Percentiles rank a stretch among this genome's conserved stretches.
phyloP scores from a whole-genome alignment of 2,329 filamentous ascomycete species.

The Fusarium piperis region DNA sequence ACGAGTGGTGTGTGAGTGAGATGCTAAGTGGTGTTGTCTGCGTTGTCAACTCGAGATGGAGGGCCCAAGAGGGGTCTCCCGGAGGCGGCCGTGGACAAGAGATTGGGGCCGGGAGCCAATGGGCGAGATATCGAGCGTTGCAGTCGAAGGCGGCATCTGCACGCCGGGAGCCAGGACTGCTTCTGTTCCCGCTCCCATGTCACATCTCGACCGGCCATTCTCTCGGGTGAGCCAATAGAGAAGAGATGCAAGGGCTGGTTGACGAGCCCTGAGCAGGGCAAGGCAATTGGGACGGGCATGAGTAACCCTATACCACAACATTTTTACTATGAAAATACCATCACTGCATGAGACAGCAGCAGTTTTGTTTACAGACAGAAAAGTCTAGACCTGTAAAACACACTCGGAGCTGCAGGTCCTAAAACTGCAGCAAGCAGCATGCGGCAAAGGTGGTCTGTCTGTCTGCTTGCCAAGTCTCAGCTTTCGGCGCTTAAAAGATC shows the following conservation, averaged over 20 bases:
- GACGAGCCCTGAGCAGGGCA: slow-evolving; percentile 16
- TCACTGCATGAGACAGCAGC: background rate
- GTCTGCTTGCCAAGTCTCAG: slow-evolving; percentile 19
- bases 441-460: slow-evolving; percentile 21
- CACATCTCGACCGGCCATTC: slow-evolving; percentile 24
- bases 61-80: background rate
- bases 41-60: slow-evolving; percentile 29
- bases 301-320: slow-evolving; percentile 34
- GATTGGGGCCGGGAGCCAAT: slow-evolving; percentile 13
- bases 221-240: background rate
- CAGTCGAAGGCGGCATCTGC: slow-evolving; percentile 24
- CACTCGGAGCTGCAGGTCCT: background rate
- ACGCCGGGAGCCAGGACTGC: slow-evolving; percentile 33
- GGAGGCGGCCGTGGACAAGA: slow-evolving; percentile 31
- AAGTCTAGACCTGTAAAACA: background rate
- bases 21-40: slow-evolving; percentile 34
- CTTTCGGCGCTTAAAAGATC: slow-evolving; percentile 19
- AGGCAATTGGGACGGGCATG: background rate
- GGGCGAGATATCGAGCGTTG: slow-evolving; percentile 5
- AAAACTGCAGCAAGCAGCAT: background rate
- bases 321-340: background rate
- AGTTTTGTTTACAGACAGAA: background rate
- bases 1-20: slow-evolving; percentile 13
- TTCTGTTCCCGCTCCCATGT: slow-evolving; percentile 33
- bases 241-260: slow-evolving; percentile 14